A percentile compares a stretch with the other conserved stretches of the same genome.
Evolutionary conservation across 306 rosid species (phyloP).

Genomic region (Trifolium dubium): DNA sequence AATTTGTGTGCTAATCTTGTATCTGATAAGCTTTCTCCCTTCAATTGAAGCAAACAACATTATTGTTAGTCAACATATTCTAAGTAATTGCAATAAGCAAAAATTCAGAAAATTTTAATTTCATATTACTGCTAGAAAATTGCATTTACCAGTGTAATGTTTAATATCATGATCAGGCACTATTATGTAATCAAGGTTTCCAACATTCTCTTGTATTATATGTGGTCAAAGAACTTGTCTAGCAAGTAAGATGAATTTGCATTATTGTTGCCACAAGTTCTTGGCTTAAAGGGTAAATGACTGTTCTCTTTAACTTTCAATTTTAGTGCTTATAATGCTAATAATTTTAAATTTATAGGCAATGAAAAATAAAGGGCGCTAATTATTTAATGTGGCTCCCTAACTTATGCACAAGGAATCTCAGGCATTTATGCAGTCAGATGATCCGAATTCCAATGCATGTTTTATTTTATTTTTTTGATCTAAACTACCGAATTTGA

Average conservation of each 20-base stretch:
- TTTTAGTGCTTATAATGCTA: neutral
- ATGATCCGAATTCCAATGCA: neutral
- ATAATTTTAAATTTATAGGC: too few relatives aligned
- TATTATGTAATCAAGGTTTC: neutral
- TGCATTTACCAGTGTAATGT: neutral
- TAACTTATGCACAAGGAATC: neutral
- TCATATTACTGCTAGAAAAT: neutral
- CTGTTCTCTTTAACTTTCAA: neutral
- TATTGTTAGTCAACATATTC: neutral
- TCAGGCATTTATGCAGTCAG: neutral
- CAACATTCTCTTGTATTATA: neutral
- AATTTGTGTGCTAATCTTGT: constrained; percentile 48
- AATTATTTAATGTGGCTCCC: neutral
- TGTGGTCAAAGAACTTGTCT: neutral
- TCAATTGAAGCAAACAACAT: constrained; percentile 30
- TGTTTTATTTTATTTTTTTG: neutral
- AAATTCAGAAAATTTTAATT: too few relatives aligned
- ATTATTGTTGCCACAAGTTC: neutral
- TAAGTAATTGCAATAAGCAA: neutral
- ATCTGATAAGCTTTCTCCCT: constrained; percentile 84
- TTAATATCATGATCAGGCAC: neutral
- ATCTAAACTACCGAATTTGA: neutral
- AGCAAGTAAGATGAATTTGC: neutral
- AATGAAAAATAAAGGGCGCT: too few relatives aligned
- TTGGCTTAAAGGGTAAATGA: neutral